phyloP scores from a whole-genome alignment of 257 asterid species.

The Fraxinus quadrangulata region DNA sequence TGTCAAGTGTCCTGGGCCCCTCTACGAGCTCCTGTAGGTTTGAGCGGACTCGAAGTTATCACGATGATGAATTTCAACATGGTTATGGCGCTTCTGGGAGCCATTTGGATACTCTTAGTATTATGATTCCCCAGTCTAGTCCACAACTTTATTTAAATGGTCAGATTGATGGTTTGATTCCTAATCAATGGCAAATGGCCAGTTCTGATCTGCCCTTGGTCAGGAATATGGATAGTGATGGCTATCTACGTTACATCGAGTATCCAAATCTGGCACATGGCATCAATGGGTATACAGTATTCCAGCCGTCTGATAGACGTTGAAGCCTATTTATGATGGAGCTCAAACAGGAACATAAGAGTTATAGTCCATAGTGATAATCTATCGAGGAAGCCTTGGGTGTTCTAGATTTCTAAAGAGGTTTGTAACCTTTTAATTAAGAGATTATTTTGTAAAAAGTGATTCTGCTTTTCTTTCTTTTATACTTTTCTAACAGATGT shows the following conservation, averaged over 20 bases:
- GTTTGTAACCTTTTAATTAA: slow-evolving; percentile 28
- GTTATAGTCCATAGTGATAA: slow-evolving; percentile 27
- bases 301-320: slow-evolving; percentile 64
- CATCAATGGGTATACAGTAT: slow-evolving; percentile 57
- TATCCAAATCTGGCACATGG: slow-evolving; percentile 52
- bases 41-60: slow-evolving; percentile 56
- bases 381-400: slow-evolving; percentile 29
- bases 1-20: slow-evolving; percentile 43
- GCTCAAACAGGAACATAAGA: slow-evolving; percentile 14
- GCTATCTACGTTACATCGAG: slow-evolving; percentile 49
- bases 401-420: slow-evolving; percentile 29
- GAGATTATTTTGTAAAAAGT: slow-evolving; percentile 40
- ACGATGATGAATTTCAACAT: slow-evolving; percentile 50
- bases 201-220: slow-evolving; percentile 50
- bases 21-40: slow-evolving; percentile 34
- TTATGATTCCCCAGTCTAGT: slow-evolving; percentile 51
- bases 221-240: slow-evolving; percentile 50
- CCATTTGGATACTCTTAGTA: slow-evolving; percentile 46
- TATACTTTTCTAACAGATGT: slow-evolving; percentile 19
- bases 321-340: slow-evolving; percentile 30
- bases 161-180: slow-evolving; percentile 52
- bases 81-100: slow-evolving; percentile 43
- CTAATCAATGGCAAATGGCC: slow-evolving; percentile 75
- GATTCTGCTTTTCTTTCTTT: slow-evolving; percentile 29
- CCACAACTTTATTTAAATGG: slow-evolving; percentile 36